Evolutionary conservation across 192 early-diverging fungal genomes (phyloP).

Genomic region (Spizellomyces punctatus): DNA sequence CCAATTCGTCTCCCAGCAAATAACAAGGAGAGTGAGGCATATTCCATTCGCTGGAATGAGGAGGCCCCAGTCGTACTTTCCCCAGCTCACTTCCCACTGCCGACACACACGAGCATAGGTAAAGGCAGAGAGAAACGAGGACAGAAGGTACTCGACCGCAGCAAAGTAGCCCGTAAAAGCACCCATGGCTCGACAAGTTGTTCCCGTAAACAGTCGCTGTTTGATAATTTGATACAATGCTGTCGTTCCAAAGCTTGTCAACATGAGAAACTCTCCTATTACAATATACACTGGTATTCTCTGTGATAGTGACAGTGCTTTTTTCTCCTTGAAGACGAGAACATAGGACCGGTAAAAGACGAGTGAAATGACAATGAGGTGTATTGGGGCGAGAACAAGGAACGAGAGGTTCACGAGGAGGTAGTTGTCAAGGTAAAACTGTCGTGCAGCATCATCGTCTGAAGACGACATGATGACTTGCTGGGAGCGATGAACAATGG

Average conservation of each 20-base stretch:
- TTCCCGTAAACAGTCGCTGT: not conserved
- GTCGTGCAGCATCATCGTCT: too few species aligned
- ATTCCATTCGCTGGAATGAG: too few species aligned
- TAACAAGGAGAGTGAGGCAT: too few species aligned
- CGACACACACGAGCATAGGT: conserved; percentile 8
- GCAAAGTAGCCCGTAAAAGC: conserved; percentile 6
- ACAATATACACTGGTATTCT: conserved; percentile 12
- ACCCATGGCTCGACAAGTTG: not conserved
- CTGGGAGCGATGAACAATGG: too few species aligned
- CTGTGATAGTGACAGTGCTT: conserved; percentile 8
- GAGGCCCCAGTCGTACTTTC: conserved; percentile 6
- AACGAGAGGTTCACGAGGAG: not conserved
- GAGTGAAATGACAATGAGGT: not conserved
- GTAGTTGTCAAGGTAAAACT: not conserved
- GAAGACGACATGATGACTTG: too few species aligned
- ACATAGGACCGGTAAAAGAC: conserved; percentile 4
- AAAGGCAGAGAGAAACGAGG: not conserved
- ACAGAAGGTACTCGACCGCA: not conserved
- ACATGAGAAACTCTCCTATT: not conserved
- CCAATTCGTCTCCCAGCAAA: too few species aligned
- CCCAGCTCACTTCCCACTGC: conserved; percentile 5
- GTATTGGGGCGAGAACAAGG: not conserved
- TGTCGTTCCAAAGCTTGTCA: not conserved
- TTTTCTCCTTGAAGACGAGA: not conserved
- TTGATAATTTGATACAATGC: not conserved